phyloP scores from a whole-genome alignment of 495 filamentous ascomycete species.

The Cryomyces minteri region DNA sequence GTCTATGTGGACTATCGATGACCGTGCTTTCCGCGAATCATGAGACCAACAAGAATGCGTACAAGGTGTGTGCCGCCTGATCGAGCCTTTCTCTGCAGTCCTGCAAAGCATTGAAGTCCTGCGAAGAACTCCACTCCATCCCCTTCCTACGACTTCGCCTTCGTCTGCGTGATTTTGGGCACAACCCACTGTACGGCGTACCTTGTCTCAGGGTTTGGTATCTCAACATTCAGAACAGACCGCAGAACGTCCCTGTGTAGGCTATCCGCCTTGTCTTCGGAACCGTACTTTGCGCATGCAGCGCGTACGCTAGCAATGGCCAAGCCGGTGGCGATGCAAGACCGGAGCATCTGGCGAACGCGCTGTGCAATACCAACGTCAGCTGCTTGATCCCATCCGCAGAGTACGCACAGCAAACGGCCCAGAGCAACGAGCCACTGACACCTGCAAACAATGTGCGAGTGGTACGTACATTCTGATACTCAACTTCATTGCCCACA shows the following conservation, averaged over 20 bases:
- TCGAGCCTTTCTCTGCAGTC: too few species aligned
- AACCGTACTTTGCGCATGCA: slow-evolving; percentile 6
- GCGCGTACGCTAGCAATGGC: slow-evolving; percentile 17
- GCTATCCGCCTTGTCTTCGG: not conserved
- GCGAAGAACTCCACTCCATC: too few species aligned
- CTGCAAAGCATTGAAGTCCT: too few species aligned
- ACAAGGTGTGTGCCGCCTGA: too few species aligned
- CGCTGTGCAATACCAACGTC: slow-evolving; percentile 7
- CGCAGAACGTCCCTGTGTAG: not conserved
- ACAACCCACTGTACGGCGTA: slow-evolving; percentile 69
- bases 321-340: slow-evolving; percentile 23
- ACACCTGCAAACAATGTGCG: not conserved
- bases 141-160: too few species aligned
- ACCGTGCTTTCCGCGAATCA: too few species aligned
- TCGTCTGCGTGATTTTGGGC: slow-evolving; percentile 30
- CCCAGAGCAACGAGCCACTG: not conserved
- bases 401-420: not conserved
- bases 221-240: slow-evolving; percentile 10
- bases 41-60: too few species aligned
- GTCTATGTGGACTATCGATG: too few species aligned
- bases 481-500: slow-evolving; percentile 12
- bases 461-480: slow-evolving; percentile 5
- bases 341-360: slow-evolving; percentile 13
- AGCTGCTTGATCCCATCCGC: not conserved
- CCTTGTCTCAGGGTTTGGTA: slow-evolving; percentile 14